Evolutionary conservation across 1,284 basidiomycete species (phyloP).

Genomic region (Cryptococcus maquisensis): DNA sequence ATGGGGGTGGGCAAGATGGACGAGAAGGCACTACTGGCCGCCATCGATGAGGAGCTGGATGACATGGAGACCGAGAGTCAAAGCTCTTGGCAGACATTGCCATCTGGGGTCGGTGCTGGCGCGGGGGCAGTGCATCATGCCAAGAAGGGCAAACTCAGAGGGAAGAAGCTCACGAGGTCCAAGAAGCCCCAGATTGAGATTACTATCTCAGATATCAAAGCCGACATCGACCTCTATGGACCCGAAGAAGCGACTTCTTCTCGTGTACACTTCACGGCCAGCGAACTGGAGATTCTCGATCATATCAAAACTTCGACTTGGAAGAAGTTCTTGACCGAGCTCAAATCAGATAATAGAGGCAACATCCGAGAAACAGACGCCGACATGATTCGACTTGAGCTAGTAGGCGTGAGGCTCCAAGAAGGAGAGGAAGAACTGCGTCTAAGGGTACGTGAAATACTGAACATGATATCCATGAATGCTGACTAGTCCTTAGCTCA

Average conservation of each 20-base stretch:
- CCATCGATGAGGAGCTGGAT: constrained; percentile 80
- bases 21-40: constrained; percentile 70
- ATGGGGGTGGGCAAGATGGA: constrained; percentile 59
- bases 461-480: not conserved
- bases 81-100: constrained; percentile 79
- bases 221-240: constrained; percentile 64
- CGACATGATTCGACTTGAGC: constrained; percentile 85
- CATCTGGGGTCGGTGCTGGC: constrained; percentile 47
- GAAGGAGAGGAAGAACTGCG: constrained; percentile 69
- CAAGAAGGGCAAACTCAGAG: constrained; percentile 43
- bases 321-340: constrained; percentile 89
- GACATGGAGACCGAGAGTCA: constrained; percentile 65
- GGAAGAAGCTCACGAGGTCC: constrained; percentile 62
- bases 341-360: constrained; percentile 74
- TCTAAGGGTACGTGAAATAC: constrained; percentile 60
- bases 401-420: constrained; percentile 68
- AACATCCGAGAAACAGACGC: constrained; percentile 83
- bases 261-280: constrained; percentile 62
- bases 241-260: constrained; percentile 58
- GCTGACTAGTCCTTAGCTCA: constrained; percentile 56
- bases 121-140: constrained; percentile 24
- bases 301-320: constrained; percentile 98
- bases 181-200: constrained; percentile 81
- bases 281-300: constrained; percentile 83
- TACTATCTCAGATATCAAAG: constrained; percentile 61